Conservation (phyloP, 2,329 filamentous ascomycete species). For the Talaromyces amestolkiae region DNA sequence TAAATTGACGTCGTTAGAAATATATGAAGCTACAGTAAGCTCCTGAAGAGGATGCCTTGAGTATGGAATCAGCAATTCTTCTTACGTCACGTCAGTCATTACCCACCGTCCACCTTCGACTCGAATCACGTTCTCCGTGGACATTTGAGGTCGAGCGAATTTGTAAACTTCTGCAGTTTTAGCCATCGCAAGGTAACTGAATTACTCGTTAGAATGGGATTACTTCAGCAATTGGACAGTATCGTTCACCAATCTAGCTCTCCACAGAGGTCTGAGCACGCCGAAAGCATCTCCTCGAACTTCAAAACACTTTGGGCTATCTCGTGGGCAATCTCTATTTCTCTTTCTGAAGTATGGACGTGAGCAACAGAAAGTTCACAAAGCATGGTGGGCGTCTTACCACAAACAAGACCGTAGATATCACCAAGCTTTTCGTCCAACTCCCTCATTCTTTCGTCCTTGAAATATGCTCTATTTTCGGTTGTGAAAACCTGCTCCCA, state of each 20-base stretch:
- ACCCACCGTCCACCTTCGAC: slow-evolving; percentile 71
- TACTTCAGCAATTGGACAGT: no score
- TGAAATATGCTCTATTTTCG: slow-evolving; percentile 74
- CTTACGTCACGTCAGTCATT: background rate
- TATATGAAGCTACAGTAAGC: slow-evolving; percentile 72
- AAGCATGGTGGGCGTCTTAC: slow-evolving; percentile 47
- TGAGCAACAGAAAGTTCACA: background rate
- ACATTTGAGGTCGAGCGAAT: slow-evolving; percentile 68
- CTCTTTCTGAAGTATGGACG: slow-evolving; percentile 59
- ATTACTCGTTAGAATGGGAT: slow-evolving; percentile 21
- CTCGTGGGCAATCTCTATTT: slow-evolving; percentile 82
- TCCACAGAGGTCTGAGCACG: slow-evolving; percentile 75
- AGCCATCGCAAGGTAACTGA: slow-evolving; percentile 73
- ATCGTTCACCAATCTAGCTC: slow-evolving; percentile 67
- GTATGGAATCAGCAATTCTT: slow-evolving; percentile 2
- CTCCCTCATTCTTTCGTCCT: slow-evolving; percentile 75
- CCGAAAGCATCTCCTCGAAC: slow-evolving; percentile 63
- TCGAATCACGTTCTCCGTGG: slow-evolving; percentile 64
- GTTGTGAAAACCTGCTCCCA: slow-evolving; percentile 81
- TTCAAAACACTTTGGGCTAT: slow-evolving; percentile 69
- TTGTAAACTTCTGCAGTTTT: slow-evolving; percentile 72
- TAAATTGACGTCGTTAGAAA: slow-evolving; percentile 71
- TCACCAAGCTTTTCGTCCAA: slow-evolving; percentile 82
- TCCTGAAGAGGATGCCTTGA: slow-evolving; percentile 78
- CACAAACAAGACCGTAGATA: slow-evolving; percentile 77